Conservation (phyloP, 2,329 filamentous ascomycete species). For the Fusarium agapanthi region DNA sequence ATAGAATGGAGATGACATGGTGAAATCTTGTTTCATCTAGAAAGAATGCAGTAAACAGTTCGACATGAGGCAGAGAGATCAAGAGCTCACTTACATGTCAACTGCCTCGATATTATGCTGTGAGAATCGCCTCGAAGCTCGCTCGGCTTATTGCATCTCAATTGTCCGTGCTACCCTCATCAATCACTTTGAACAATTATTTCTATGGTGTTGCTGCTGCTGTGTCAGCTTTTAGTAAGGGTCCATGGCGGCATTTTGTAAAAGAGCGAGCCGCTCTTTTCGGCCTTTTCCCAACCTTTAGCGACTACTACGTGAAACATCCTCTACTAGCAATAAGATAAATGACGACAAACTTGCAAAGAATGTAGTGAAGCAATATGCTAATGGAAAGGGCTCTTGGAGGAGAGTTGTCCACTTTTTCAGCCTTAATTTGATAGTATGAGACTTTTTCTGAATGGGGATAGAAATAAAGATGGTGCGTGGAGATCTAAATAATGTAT, state of each 20-base stretch:
- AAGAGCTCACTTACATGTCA: not conserved
- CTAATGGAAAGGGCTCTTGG: no score
- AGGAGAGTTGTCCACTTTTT: no score
- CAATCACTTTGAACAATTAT: no score
- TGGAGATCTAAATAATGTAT: not conserved
- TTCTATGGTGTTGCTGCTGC: not conserved
- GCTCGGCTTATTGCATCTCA: not conserved
- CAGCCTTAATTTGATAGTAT: no score
- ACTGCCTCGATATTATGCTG: not conserved
- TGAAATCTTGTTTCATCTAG: fast-evolving
- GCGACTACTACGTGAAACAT: not conserved
- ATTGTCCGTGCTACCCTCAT: not conserved
- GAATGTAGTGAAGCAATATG: no score
- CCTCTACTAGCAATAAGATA: not conserved
- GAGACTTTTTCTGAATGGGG: no score
- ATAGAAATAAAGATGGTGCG: no score
- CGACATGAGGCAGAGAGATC: no score
- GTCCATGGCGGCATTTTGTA: not conserved
- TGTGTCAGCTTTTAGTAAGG: not conserved
- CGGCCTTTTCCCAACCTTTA: not conserved
- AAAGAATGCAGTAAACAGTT: no score
- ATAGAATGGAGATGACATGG: not conserved
- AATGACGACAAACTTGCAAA: not conserved
- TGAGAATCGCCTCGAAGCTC: fast-evolving
- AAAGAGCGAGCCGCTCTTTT: not conserved